These are phyloP conservation scores for Magnolia kwangsiensis DNA, from an alignment of 164 flowering plant species.

Conservation along the genomic window DNA sequence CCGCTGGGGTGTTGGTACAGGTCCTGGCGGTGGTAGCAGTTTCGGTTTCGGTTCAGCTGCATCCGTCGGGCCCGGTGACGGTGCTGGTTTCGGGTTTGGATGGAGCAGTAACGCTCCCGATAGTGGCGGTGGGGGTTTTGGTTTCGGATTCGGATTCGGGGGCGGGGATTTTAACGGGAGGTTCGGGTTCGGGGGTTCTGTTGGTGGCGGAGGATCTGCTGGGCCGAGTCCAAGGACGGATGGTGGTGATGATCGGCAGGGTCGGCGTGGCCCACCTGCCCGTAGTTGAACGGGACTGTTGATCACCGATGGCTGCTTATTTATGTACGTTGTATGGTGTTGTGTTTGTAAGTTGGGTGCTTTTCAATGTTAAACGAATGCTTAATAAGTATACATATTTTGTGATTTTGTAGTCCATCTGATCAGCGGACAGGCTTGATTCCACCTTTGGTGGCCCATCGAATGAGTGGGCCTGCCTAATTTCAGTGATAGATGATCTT, in stretches of 20 bases:
- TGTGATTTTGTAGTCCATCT: too few species aligned
- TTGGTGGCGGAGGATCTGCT: not conserved
- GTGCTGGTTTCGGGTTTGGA: not conserved
- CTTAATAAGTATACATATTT: too few species aligned
- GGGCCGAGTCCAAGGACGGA: not conserved
- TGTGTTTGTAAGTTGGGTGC: too few species aligned
- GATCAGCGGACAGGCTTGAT: too few species aligned
- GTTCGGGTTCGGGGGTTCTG: conserved; percentile 1
- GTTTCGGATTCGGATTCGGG: not conserved
- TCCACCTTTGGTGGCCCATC: too few species aligned
- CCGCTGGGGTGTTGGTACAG: not conserved
- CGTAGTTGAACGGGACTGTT: not conserved
- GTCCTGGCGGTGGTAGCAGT: not conserved
- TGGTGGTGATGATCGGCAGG: not conserved
- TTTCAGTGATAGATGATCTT: too few species aligned
- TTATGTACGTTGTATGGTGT: not conserved
- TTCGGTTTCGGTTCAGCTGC: not conserved
- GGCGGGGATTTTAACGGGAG: not conserved
- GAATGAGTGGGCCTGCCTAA: too few species aligned
- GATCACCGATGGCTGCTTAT: not conserved
- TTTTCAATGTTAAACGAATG: too few species aligned
- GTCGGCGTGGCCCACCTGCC: not conserved
- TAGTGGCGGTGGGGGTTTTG: not conserved
- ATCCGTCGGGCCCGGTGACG: not conserved
- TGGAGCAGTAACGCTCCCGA: not conserved